Evolutionary conservation across 1,284 basidiomycete genomes (phyloP).

Genomic region (Afroboletus lepidellus): DNA sequence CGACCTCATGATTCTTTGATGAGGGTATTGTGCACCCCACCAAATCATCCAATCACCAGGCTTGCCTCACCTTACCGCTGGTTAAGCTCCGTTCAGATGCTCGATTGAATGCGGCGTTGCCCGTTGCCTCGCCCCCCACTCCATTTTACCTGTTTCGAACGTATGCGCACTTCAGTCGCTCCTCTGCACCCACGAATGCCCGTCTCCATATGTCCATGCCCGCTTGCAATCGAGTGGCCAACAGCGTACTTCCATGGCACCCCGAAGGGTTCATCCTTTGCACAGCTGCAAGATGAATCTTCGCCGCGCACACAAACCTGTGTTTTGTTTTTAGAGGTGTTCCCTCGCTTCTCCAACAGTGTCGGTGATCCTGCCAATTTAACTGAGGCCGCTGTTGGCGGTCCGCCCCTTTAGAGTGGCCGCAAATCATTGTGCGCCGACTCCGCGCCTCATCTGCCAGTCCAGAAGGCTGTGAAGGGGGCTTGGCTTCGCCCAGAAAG

Average conservation of each 20-base stretch:
- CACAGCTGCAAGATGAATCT: conserved; percentile 31
- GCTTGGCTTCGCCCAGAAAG: conserved; percentile 20
- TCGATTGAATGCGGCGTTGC: conserved; percentile 16
- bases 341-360: conserved; percentile 2
- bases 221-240: conserved; percentile 3
- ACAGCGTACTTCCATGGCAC: conserved; percentile 7
- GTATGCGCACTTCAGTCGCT: conserved; percentile 11
- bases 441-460: conserved; percentile 10
- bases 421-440: conserved; percentile 4
- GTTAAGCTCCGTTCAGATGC: conserved; percentile 30
- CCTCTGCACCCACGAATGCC: conserved; percentile 8
- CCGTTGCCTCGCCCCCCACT: conserved; percentile 25
- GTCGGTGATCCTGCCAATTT: background rate
- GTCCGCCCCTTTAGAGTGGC: background rate
- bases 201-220: conserved; percentile 6
- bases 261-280: conserved; percentile 10
- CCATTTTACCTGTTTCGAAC: conserved; percentile 17
- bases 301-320: conserved; percentile 13
- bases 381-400: background rate
- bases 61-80: conserved; percentile 11
- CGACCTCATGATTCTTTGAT: conserved; percentile 8
- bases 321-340: conserved; percentile 12
- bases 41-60: conserved; percentile 9
- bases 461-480: conserved; percentile 24
- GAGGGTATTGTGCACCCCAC: conserved; percentile 9